Conservation (phyloP, 2,329 filamentous ascomycete genomes). For the Pestalotiopsis sp. region DNA sequence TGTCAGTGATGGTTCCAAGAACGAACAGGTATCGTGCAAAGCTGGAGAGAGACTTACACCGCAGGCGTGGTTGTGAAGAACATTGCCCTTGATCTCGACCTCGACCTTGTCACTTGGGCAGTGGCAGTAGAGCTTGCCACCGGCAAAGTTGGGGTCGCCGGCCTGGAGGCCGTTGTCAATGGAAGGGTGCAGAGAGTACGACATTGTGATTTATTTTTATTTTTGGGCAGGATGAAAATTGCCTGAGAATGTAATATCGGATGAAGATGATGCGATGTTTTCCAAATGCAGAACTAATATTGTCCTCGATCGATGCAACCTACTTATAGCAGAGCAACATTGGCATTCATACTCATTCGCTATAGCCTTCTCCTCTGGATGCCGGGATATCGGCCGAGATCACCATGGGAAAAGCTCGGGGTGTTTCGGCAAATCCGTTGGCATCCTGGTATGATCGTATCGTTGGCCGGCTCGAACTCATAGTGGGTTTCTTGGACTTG, state of each 20-base stretch:
- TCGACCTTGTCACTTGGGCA: conserved; percentile 59
- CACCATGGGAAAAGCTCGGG: background rate
- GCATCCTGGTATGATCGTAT: background rate
- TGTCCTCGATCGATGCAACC: background rate
- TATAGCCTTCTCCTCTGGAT: background rate
- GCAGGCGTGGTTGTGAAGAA: conserved; percentile 71
- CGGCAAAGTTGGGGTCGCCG: conserved; percentile 55
- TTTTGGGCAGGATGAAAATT: background rate
- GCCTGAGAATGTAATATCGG: background rate
- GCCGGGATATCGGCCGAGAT: background rate
- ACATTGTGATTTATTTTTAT: conserved; percentile 25
- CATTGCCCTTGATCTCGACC: conserved; percentile 58
- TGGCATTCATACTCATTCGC: background rate
- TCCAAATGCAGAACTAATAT: background rate
- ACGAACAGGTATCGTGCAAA: no score
- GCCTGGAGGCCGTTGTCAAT: conserved; percentile 64
- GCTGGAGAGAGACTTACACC: conserved; percentile 34
- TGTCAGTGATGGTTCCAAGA: background rate
- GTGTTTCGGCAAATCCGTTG: background rate
- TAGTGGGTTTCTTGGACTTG: background rate
- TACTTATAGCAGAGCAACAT: background rate
- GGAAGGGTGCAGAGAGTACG: conserved; percentile 59
- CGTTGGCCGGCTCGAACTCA: background rate
- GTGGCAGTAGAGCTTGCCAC: conserved; percentile 64
- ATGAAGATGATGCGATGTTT: background rate